Percentiles rank a stretch among this genome's conserved stretches.
Conservation (phyloP, 1,284 basidiomycete species). For the Ceratobasidium sp. region DNA sequence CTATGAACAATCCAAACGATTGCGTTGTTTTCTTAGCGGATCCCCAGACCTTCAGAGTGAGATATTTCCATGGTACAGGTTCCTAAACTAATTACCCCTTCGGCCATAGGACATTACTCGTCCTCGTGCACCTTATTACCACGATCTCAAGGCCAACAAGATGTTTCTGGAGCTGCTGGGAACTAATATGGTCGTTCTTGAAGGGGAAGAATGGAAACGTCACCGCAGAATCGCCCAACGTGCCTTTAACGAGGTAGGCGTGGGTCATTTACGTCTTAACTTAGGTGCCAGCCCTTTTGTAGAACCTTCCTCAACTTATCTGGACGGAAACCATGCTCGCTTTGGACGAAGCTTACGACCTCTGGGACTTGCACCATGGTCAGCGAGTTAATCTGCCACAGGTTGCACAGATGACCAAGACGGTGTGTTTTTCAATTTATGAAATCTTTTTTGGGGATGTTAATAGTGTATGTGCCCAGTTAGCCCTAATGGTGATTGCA, state of each 20-base stretch:
- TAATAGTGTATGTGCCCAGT: neutral
- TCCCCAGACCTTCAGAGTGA: constrained; percentile 21
- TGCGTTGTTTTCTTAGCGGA: neutral
- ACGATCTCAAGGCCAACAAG: neutral
- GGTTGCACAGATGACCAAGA: constrained; percentile 8
- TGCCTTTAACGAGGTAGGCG: constrained; percentile 33
- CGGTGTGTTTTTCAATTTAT: neutral
- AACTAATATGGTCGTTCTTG: constrained; percentile 29
- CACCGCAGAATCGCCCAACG: constrained; percentile 42
- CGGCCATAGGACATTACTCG: neutral
- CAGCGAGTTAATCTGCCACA: neutral
- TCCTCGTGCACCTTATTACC: neutral
- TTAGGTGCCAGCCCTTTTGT: neutral
- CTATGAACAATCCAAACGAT: neutral
- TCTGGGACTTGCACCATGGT: constrained; percentile 5
- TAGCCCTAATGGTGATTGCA: constrained; percentile 21
- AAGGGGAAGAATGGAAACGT: constrained; percentile 34
- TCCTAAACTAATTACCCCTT: neutral
- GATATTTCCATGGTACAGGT: neutral
- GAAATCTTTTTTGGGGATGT: neutral
- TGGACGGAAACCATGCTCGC: constrained; percentile 6
- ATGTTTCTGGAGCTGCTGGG: constrained; percentile 28
- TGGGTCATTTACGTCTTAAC: neutral
- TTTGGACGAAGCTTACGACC: neutral
- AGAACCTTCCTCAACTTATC: constrained; percentile 14